Conservation (phyloP, 306 rosid genomes). For the Pachyrhizus erosus region DNA sequence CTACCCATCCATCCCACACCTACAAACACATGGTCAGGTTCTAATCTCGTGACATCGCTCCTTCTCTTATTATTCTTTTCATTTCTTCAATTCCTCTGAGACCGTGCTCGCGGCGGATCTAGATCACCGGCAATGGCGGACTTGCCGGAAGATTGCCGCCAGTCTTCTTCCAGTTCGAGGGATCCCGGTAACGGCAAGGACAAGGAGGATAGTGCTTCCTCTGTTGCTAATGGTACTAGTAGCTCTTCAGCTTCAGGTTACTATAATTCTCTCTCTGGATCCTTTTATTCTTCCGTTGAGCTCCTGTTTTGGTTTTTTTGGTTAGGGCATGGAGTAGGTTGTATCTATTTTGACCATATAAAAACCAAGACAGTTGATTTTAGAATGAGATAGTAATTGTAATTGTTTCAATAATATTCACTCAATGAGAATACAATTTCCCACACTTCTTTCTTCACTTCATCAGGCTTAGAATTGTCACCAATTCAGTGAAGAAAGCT, state of each 20-base stretch:
- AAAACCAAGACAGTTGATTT: no score
- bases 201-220: conserved; percentile 41
- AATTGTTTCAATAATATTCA: no score
- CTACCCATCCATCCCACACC: background rate
- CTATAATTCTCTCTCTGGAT: conserved; percentile 34
- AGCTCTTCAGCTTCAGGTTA: conserved; percentile 63
- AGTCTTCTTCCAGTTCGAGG: conserved; percentile 51
- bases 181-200: conserved; percentile 49
- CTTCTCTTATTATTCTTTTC: background rate
- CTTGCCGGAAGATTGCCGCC: conserved; percentile 50
- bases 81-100: background rate
- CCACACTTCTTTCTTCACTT: no score
- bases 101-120: conserved; percentile 45
- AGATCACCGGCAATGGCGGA: conserved; percentile 64
- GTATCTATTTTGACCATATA: no score
- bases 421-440: no score
- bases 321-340: no score
- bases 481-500: no score
- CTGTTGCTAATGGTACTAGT: conserved; percentile 41
- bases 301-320: conserved; percentile 34
- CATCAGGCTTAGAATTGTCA: no score
- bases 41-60: background rate
- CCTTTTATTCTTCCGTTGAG: conserved; percentile 23
- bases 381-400: no score
- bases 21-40: background rate